Evolutionary conservation across 2,329 filamentous ascomycete genomes (phyloP).

Genomic region (Malbranchea cinnamomea): DNA sequence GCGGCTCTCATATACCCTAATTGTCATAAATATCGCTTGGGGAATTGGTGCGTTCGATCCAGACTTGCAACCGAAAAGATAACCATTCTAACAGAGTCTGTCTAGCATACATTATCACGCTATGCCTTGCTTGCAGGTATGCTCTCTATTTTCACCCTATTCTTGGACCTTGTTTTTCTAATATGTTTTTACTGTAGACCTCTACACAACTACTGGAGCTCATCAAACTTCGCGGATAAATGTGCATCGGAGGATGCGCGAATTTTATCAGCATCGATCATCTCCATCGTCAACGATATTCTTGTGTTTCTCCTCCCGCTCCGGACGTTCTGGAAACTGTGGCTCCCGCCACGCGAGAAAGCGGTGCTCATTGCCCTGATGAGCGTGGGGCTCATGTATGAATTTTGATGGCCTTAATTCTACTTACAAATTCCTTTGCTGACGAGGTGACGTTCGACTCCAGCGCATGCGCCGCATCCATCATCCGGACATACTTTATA

Average conservation of each 20-base stretch:
- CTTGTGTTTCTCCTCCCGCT: conserved; percentile 10
- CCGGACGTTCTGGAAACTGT: conserved; percentile 10
- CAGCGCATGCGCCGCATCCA: conserved; percentile 9
- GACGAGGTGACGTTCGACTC: neutral
- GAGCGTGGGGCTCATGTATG: conserved; percentile 11
- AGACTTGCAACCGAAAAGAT: no score
- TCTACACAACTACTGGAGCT: conserved; percentile 7
- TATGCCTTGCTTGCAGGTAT: conserved; percentile 10
- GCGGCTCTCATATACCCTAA: conserved; percentile 7
- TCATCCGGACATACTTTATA: conserved; percentile 9
- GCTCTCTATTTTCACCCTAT: neutral
- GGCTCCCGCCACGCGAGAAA: conserved; percentile 8
- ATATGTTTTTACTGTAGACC: conserved; percentile 5
- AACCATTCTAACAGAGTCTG: neutral
- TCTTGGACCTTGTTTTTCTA: neutral
- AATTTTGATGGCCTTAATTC: neutral
- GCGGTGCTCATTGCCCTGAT: conserved; percentile 9
- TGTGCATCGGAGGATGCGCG: conserved; percentile 6
- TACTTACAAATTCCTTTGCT: no score
- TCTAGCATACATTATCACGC: conserved; percentile 8
- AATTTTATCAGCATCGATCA: conserved; percentile 6
- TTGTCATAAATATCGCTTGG: conserved; percentile 8
- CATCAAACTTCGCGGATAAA: no score
- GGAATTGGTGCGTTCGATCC: conserved; percentile 8
- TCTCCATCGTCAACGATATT: conserved; percentile 10